A percentile compares a stretch with the other conserved stretches of the same genome.
phyloP scores from a whole-genome alignment of 495 filamentous ascomycete species.

The Chaetomium fimeti region DNA sequence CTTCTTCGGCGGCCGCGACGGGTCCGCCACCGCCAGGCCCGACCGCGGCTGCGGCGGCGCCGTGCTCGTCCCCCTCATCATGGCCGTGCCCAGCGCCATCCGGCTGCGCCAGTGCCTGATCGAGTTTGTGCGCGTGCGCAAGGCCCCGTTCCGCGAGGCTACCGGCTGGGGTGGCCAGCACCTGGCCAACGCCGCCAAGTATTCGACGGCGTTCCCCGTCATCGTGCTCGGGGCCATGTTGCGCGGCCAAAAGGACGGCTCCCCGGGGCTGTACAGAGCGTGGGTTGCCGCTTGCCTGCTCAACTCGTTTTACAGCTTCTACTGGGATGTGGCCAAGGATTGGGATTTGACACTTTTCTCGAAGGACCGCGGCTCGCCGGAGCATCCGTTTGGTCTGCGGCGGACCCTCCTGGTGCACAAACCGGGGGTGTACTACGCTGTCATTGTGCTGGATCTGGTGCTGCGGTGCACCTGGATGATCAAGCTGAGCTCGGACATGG shows the following conservation, averaged over 20 bases:
- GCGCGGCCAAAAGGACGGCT: conserved; percentile 59
- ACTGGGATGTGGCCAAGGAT: conserved; percentile 95
- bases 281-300: conserved; percentile 63
- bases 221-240: conserved; percentile 74
- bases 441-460: conserved; percentile 72
- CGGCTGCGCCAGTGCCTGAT: conserved; percentile 90
- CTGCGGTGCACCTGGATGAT: conserved; percentile 88
- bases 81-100: conserved; percentile 77
- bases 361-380: conserved; percentile 45
- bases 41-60: conserved; percentile 76
- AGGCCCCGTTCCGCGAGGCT: conserved; percentile 44
- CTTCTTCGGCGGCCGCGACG: conserved; percentile 59
- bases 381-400: conserved; percentile 76
- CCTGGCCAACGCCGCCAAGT: conserved; percentile 89
- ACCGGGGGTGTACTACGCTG: conserved; percentile 72
- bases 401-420: conserved; percentile 66
- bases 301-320: conserved; percentile 91
- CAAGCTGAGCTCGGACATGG: conserved; percentile 75
- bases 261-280: conserved; percentile 47
- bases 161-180: conserved; percentile 75
- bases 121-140: conserved; percentile 74
- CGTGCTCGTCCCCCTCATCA: conserved; percentile 73
- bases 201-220: conserved; percentile 86
- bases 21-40: conserved; percentile 73
- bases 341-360: conserved; percentile 91